These are phyloP conservation scores for Hypericum androsaemum DNA, from an alignment of 345 rosid species.

Conservation along the genomic window DNA sequence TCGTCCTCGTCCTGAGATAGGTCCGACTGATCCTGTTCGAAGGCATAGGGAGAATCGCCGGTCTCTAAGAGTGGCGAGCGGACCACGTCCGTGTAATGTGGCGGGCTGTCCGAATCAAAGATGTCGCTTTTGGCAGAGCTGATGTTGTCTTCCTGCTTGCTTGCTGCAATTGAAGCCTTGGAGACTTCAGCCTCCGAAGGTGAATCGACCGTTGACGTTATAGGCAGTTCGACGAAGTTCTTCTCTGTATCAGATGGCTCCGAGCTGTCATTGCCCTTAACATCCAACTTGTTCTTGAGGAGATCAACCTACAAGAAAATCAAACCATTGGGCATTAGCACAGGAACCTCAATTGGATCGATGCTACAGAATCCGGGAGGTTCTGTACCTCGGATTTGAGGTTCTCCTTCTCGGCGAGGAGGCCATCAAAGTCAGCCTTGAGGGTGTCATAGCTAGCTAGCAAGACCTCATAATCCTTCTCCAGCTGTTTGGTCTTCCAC, in stretches of 20 bases:
- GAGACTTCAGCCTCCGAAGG: slow-evolving; percentile 16
- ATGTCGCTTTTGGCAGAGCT: slow-evolving; percentile 24
- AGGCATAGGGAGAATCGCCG: slow-evolving; percentile 21
- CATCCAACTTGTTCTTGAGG: slow-evolving; percentile 13
- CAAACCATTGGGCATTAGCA: background rate
- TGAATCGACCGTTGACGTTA: slow-evolving; percentile 7
- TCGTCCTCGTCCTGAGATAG: slow-evolving; percentile 27
- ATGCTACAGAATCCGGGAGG: slow-evolving; percentile 4
- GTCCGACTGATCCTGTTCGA: slow-evolving; percentile 23
- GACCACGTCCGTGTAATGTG: slow-evolving; percentile 41
- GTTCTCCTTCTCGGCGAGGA: slow-evolving; percentile 2
- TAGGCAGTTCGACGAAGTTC: slow-evolving; percentile 7
- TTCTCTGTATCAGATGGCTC: slow-evolving; percentile 15
- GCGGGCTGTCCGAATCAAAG: slow-evolving; percentile 26
- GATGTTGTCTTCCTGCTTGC: slow-evolving; percentile 18
- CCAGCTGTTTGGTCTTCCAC: slow-evolving; percentile 10
- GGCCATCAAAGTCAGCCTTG: slow-evolving; percentile 8
- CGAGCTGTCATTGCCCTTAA: slow-evolving; percentile 9
- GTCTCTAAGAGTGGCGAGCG: slow-evolving; percentile 28
- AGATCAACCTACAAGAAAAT: slow-evolving; percentile 1
- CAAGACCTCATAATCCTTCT: slow-evolving; percentile 4
- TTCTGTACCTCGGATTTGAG: slow-evolving; percentile 3
- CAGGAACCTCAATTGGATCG: too few species aligned
- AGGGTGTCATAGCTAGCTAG: slow-evolving; percentile 8
- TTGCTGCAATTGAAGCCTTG: slow-evolving; percentile 12